Percentiles rank a stretch among this genome's conserved stretches.
These are phyloP conservation scores for Microstegium vimineum DNA, from an alignment of 176 grass and related monocot species.

Conservation along the genomic window DNA sequence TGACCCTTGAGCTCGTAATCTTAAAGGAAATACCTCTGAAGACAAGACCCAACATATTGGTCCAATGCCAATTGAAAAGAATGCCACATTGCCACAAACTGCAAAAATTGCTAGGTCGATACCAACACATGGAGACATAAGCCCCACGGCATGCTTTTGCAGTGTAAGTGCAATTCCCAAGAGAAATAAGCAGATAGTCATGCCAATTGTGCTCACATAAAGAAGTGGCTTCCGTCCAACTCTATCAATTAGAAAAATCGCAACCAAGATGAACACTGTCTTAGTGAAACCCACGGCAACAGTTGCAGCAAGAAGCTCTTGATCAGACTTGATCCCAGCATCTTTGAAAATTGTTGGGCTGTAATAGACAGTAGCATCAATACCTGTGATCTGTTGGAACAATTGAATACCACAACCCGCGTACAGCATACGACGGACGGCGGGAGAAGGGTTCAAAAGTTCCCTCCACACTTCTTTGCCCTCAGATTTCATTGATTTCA, in stretches of 20 bases:
- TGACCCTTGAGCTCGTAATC: conserved; percentile 83
- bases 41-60: conserved; percentile 94
- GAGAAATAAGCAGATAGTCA: conserved; percentile 78
- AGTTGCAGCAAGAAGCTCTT: conserved; percentile 76
- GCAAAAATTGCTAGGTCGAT: conserved; percentile 72
- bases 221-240: conserved; percentile 82
- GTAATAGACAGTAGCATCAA: conserved; percentile 94
- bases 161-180: conserved; percentile 60
- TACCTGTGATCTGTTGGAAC: conserved; percentile 92
- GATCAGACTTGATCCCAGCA: conserved; percentile 78
- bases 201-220: conserved; percentile 85
- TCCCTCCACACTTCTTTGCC: conserved; percentile 80
- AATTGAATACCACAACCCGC: conserved; percentile 77
- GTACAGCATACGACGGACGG: conserved; percentile 62
- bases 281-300: conserved; percentile 85
- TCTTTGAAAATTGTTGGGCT: conserved; percentile 81
- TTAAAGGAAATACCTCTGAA: conserved; percentile 83
- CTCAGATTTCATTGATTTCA: conserved; percentile 44
- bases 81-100: conserved; percentile 84
- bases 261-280: conserved; percentile 82
- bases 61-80: conserved; percentile 90
- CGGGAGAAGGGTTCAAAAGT: conserved; percentile 66
- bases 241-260: conserved; percentile 86
- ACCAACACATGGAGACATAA: conserved; percentile 53
- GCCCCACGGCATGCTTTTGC: conserved; percentile 27